Conservation (phyloP, 305 asterid genomes). For the Fraxinus sp. region DNA sequence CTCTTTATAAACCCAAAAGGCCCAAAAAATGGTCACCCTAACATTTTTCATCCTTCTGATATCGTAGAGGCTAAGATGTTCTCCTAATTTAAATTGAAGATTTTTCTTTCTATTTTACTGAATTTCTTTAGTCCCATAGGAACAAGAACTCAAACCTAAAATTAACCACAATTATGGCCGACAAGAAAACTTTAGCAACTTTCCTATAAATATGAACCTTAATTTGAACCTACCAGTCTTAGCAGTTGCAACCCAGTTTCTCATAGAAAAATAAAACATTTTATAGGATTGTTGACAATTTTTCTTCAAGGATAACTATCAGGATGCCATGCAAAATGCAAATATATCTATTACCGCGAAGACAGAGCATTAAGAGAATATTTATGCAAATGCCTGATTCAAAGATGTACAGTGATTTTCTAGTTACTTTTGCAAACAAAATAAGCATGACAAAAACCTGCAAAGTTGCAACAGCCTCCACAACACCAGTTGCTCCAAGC, state of each 20-base stretch:
- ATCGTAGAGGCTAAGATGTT: background rate
- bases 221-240: conserved; percentile 2
- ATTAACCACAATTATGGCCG: background rate
- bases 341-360: background rate
- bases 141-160: background rate
- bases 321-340: background rate
- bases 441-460: conserved; percentile 31
- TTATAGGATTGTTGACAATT: conserved; percentile 27
- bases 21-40: background rate
- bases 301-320: background rate
- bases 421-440: background rate
- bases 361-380: background rate
- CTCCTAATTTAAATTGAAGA: background rate
- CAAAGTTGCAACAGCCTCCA: conserved; percentile 30
- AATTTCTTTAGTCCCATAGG: background rate
- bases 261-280: conserved; percentile 1
- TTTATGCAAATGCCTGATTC: background rate
- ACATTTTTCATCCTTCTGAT: background rate
- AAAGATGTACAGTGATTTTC: background rate
- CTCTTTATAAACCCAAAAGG: background rate
- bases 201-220: background rate
- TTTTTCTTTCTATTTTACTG: background rate
- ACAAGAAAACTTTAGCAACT: background rate
- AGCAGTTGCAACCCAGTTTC: background rate
- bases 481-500: no score